A percentile compares a stretch with the other conserved stretches of the same genome.
These are phyloP conservation scores for Hibiscus mutabilis DNA, from an alignment of 345 rosid genomes.

Conservation along the genomic window DNA sequence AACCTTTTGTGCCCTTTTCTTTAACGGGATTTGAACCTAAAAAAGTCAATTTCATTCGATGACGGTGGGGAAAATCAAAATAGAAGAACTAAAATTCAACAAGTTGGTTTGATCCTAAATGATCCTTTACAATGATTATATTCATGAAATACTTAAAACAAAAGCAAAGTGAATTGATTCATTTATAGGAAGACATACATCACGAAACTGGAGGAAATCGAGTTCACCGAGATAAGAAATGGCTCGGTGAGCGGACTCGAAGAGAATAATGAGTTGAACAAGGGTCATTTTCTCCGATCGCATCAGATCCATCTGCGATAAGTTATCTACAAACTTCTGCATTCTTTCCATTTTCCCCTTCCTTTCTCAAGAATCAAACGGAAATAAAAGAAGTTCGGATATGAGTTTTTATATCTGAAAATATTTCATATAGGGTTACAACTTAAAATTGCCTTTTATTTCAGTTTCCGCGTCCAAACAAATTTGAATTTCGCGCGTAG, in stretches of 20 bases:
- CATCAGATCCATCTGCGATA: conserved; percentile 96
- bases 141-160: conserved; percentile 40
- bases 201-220: conserved; percentile 49
- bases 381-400: conserved; percentile 10
- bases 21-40: no score
- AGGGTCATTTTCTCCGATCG: conserved; percentile 90
- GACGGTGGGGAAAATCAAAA: no score
- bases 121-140: no score
- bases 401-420: neutral
- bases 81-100: no score
- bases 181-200: conserved; percentile 40
- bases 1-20: no score
- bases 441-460: conserved; percentile 19
- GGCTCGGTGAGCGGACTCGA: conserved; percentile 79
- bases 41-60: no score
- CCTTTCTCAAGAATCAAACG: conserved; percentile 21
- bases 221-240: conserved; percentile 56
- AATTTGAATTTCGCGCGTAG: no score
- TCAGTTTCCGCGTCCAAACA: no score
- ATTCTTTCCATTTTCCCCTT: conserved; percentile 14
- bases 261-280: conserved; percentile 88
- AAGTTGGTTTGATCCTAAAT: no score
- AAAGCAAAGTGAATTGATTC: conserved; percentile 26
- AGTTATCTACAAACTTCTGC: conserved; percentile 51
- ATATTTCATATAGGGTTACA: no score